Percentiles rank a stretch among this genome's conserved stretches.
Conservation (phyloP, 352 stramenopile genomes). For the Pythium brachiatum region DNA sequence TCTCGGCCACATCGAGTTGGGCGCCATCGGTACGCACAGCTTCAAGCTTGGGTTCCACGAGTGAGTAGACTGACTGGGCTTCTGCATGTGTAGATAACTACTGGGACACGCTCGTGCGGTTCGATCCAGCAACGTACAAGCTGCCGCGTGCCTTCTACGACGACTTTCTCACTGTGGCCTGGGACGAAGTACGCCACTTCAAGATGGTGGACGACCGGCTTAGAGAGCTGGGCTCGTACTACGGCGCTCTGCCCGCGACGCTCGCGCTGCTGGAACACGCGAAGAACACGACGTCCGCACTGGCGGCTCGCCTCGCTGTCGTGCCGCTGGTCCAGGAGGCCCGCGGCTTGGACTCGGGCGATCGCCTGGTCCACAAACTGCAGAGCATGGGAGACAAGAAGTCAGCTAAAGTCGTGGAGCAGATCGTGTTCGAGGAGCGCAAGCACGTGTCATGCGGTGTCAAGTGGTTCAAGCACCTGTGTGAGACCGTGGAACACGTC, state of each 20-base stretch:
- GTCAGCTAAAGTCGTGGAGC: slow-evolving; percentile 65
- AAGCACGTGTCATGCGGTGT: slow-evolving; percentile 73
- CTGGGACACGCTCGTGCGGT: slow-evolving; percentile 84
- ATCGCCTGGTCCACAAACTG: slow-evolving; percentile 70
- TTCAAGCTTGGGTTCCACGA: neutral
- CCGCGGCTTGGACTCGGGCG: slow-evolving; percentile 70
- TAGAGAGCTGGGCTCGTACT: slow-evolving; percentile 55
- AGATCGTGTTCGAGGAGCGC: slow-evolving; percentile 81
- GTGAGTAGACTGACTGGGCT: neutral
- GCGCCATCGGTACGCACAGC: slow-evolving; percentile 52
- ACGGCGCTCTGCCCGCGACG: slow-evolving; percentile 67
- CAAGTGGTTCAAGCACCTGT: slow-evolving; percentile 78
- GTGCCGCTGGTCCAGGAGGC: slow-evolving; percentile 83
- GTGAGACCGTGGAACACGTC: slow-evolving; percentile 33
- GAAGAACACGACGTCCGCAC: slow-evolving; percentile 57
- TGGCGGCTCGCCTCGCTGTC: slow-evolving; percentile 72
- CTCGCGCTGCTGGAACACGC: slow-evolving; percentile 69
- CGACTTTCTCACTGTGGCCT: slow-evolving; percentile 69
- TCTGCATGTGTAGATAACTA: slow-evolving; percentile 61
- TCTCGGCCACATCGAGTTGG: slow-evolving; percentile 84
- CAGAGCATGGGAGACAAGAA: slow-evolving; percentile 60
- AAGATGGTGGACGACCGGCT: slow-evolving; percentile 67
- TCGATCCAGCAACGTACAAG: slow-evolving; percentile 48
- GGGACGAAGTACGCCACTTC: slow-evolving; percentile 82
- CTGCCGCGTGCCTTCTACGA: slow-evolving; percentile 65